phyloP scores from a whole-genome alignment of 352 stramenopile species.

The Blastocystis sp. region DNA sequence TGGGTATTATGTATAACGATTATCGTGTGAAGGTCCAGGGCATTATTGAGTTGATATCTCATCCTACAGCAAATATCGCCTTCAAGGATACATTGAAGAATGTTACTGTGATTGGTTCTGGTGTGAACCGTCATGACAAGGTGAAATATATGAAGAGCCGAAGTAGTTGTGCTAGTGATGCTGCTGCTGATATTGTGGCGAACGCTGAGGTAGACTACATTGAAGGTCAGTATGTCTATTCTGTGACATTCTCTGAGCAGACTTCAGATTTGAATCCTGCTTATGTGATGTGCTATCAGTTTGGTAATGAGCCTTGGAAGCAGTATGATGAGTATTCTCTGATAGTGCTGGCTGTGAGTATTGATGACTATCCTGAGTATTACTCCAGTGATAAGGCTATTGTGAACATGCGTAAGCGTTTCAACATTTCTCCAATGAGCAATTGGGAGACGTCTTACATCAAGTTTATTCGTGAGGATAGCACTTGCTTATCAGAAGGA shows the following conservation, averaged over 20 bases:
- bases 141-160: conserved; percentile 51
- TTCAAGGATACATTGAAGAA: conserved; percentile 29
- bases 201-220: neutral
- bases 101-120: conserved; percentile 11
- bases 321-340: conserved; percentile 39
- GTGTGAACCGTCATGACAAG: neutral
- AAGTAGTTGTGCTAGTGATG: neutral
- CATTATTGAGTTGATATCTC: neutral
- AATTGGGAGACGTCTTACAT: conserved; percentile 2
- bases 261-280: neutral
- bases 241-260: conserved; percentile 8
- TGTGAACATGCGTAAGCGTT: conserved; percentile 1
- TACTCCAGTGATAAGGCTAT: conserved; percentile 42
- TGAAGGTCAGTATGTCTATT: neutral
- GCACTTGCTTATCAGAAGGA: neutral
- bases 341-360: conserved; percentile 6
- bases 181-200: neutral
- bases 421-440: neutral
- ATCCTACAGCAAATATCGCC: neutral
- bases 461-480: neutral
- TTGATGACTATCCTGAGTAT: conserved; percentile 49
- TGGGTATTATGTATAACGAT: neutral
- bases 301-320: conserved; percentile 21
- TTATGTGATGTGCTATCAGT: conserved; percentile 50
- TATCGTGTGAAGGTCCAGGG: conserved; percentile 16